These are phyloP conservation scores for Myxozyma geophila DNA, from an alignment of 805 yeast species.

Conservation along the genomic window DNA sequence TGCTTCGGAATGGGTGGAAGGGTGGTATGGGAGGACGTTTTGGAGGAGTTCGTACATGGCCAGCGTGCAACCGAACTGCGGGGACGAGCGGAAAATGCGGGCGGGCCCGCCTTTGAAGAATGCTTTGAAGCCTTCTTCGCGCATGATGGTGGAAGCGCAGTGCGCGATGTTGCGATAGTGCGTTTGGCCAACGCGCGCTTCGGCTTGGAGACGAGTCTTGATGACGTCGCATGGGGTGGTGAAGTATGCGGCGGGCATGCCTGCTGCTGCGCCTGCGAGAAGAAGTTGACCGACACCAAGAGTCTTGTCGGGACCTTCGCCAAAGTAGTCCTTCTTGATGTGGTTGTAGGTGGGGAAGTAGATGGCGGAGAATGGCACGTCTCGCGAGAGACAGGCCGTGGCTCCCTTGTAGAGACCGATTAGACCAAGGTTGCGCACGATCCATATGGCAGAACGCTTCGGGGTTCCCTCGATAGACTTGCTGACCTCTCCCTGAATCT, in stretches of 20 bases:
- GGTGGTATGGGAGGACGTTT: conserved; percentile 67
- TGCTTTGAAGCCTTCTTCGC: conserved; percentile 82
- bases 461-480: conserved; percentile 48
- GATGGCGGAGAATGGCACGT: conserved; percentile 95
- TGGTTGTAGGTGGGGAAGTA: conserved; percentile 97
- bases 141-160: conserved; percentile 72
- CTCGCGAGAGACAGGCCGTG: conserved; percentile 86
- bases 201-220: conserved; percentile 91
- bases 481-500: conserved; percentile 80
- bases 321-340: conserved; percentile 77
- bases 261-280: conserved; percentile 90
- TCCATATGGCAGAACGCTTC: conserved; percentile 65
- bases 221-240: conserved; percentile 98
- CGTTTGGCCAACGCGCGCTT: conserved; percentile 74
- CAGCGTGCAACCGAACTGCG: conserved; percentile 95
- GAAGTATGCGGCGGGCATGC: conserved; percentile 95
- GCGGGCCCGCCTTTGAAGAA: conserved; percentile 97
- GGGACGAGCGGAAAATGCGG: conserved; percentile 91
- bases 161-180: conserved; percentile 76
- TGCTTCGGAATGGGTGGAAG: conserved; percentile 48
- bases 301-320: conserved; percentile 75
- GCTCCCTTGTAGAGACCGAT: conserved; percentile 91
- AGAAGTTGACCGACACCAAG: conserved; percentile 84
- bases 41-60: conserved; percentile 97
- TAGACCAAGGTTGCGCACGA: conserved; percentile 78